Evolutionary conservation across 2,329 filamentous ascomycete genomes (phyloP), one percentile per base, ranked within the genome.

Genomic region (Pseudopyricularia javanii): DNA sequence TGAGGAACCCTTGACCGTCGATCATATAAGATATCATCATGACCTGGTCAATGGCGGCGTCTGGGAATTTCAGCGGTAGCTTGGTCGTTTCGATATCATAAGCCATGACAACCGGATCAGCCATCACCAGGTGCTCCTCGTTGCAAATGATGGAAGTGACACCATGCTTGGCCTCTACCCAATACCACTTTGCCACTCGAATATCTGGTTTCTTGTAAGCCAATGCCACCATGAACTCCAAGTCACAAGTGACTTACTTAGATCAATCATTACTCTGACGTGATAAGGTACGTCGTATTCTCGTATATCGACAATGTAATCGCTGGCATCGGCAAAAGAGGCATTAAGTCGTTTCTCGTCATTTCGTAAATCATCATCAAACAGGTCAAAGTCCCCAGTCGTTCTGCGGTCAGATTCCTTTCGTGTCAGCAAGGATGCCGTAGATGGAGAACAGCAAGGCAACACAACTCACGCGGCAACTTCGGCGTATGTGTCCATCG

Each of bases 1-100:
- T 97, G 34, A 98, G 75, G 61, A 97, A 98, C 4, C 93, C 93
- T 69, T 95, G 91, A 0, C 93, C 94, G 61, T 98, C 93, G 62
- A 98, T 97, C 94, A 98, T 98, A 73, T 98, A 98, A 32, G 94
- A 98, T 66, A 98, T 91, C 93, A 98, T 98, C 91, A 98, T 98
- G 64, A 98, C 86, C 66, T 95, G 91, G 70, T 98, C 93, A 57
- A 95, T 85, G 4, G 90, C 80, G 2, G 93, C 85, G 64, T 98
- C 94, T 26, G 93, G 94, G 61, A 98, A 98, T 67, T 98, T 98
- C 53, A 98, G 74, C 2, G 94, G 93, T 15, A 93, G 74, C 64
- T 98, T 98, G 5, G 88, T 91, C 2, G 93, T 98, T 70, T 98
- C 93, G 63, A 98, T 98, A 82, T 98, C 93, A 70, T 85, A 98